phyloP scores from a whole-genome alignment of 2,329 filamentous ascomycete species.

The Aspergillus candidus region DNA sequence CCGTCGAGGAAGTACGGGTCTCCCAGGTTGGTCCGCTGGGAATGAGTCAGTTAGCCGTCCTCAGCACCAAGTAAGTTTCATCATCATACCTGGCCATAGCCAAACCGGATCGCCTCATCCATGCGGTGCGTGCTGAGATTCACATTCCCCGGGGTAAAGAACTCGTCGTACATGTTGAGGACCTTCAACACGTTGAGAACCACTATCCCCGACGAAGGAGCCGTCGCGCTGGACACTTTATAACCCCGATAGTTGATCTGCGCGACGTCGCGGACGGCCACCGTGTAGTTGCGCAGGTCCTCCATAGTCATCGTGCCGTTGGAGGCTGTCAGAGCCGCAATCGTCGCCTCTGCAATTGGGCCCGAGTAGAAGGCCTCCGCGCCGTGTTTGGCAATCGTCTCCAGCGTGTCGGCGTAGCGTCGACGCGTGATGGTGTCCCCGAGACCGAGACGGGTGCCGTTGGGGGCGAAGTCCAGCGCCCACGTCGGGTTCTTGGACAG shows the following conservation, averaged over 20 bases:
- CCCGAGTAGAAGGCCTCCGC: conserved; percentile 69
- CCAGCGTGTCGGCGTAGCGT: conserved; percentile 73
- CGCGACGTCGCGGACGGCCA: conserved; percentile 58
- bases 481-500: conserved; percentile 69
- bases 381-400: conserved; percentile 68
- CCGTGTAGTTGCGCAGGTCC: conserved; percentile 68
- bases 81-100: conserved; percentile 56
- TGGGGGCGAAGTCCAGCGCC: conserved; percentile 82
- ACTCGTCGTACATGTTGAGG: conserved; percentile 66
- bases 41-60: conserved; percentile 7
- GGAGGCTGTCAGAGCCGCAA: conserved; percentile 58
- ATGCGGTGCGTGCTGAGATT: conserved; percentile 75
- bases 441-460: conserved; percentile 64
- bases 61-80: not conserved
- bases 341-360: conserved; percentile 65
- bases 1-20: conserved; percentile 70
- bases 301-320: conserved; percentile 83
- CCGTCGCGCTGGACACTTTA: conserved; percentile 58
- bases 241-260: conserved; percentile 63
- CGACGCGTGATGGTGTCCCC: conserved; percentile 75
- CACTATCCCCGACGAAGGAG: conserved; percentile 73
- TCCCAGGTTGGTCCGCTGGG: conserved; percentile 67
- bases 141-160: conserved; percentile 51
- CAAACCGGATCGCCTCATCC: conserved; percentile 84
- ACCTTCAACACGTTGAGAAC: conserved; percentile 73